Evolutionary conservation across 2,329 filamentous ascomycete genomes (phyloP).

Genomic region (Epichloe sylvatica): DNA sequence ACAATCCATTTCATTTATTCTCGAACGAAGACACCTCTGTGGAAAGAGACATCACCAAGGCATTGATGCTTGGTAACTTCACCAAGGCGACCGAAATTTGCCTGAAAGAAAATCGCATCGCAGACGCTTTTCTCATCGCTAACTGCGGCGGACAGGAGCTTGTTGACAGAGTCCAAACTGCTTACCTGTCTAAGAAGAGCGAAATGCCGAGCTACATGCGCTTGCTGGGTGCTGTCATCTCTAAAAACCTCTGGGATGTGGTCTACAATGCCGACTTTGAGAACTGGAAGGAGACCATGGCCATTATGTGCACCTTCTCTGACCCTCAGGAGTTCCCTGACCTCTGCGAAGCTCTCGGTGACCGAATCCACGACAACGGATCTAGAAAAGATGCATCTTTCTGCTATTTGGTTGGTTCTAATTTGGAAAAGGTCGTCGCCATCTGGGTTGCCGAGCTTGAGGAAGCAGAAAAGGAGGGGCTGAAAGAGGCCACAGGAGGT

Average conservation of each 20-base stretch:
- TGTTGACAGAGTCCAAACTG: slow-evolving; percentile 82
- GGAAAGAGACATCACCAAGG: slow-evolving; percentile 75
- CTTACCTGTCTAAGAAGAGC: slow-evolving; percentile 74
- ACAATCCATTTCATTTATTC: slow-evolving; percentile 86
- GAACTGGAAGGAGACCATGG: slow-evolving; percentile 97
- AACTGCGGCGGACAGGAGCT: slow-evolving; percentile 91
- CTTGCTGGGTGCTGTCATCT: slow-evolving; percentile 77
- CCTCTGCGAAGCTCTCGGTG: slow-evolving; percentile 86
- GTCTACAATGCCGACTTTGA: slow-evolving; percentile 88
- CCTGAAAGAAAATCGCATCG: slow-evolving; percentile 75
- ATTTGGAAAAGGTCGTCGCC: slow-evolving; percentile 88
- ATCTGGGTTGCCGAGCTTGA: slow-evolving; percentile 89
- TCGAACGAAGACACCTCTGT: slow-evolving; percentile 69
- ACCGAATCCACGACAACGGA: slow-evolving; percentile 68
- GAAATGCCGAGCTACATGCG: slow-evolving; percentile 84
- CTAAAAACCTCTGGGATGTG: slow-evolving; percentile 95
- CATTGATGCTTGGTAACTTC: slow-evolving; percentile 82
- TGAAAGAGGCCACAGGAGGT: slow-evolving; percentile 55
- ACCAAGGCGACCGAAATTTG: slow-evolving; percentile 80
- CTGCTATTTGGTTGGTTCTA: slow-evolving; percentile 90
- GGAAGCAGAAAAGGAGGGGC: slow-evolving; percentile 63
- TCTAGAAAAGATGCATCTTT: slow-evolving; percentile 84
- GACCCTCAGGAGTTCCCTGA: slow-evolving; percentile 84
- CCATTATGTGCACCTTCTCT: slow-evolving; percentile 87
- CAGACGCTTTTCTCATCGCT: slow-evolving; percentile 94